These are phyloP conservation scores for Colletotrichum australisinense DNA, from an alignment of 2,329 filamentous ascomycete genomes.

Conservation along the genomic window DNA sequence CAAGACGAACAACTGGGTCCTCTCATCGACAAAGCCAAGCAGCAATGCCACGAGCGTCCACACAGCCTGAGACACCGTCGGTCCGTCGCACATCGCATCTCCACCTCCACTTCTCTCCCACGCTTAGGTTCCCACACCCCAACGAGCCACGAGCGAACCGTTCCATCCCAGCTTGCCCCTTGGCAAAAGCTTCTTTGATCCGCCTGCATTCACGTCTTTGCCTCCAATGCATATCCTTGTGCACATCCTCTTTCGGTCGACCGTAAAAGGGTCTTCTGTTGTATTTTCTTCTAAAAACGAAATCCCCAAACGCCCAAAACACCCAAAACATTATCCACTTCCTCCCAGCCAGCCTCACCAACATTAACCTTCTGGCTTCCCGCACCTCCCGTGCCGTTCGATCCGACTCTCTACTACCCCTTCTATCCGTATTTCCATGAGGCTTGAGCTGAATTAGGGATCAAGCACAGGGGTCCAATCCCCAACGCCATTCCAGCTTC, in stretches of 20 bases:
- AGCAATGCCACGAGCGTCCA: constrained; percentile 5
- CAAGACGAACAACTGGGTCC: background rate
- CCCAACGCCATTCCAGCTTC: background rate
- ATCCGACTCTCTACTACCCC: no score
- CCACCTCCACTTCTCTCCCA: background rate
- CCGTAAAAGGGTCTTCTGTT: background rate
- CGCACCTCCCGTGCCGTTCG: background rate
- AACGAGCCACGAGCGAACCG: background rate
- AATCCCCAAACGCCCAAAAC: background rate
- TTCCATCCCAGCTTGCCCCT: constrained; percentile 19
- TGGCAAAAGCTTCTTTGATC: constrained; percentile 35
- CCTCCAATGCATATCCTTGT: background rate
- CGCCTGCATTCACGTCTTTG: background rate
- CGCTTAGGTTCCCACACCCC: background rate
- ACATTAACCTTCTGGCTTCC: background rate
- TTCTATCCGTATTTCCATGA: no score
- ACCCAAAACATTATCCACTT: background rate
- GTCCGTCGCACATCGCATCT: background rate
- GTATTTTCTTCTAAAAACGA: background rate
- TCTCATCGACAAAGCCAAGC: constrained; percentile 12
- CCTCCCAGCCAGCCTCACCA: background rate
- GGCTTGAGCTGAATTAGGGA: no score
- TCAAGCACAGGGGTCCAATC: background rate
- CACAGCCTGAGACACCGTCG: constrained; percentile 7
- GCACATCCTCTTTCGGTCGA: background rate